Percentiles rank a stretch among this genome's conserved stretches.
phyloP scores from a whole-genome alignment of 139 green algal genomes.

The Chlamydomonas incerta region DNA sequence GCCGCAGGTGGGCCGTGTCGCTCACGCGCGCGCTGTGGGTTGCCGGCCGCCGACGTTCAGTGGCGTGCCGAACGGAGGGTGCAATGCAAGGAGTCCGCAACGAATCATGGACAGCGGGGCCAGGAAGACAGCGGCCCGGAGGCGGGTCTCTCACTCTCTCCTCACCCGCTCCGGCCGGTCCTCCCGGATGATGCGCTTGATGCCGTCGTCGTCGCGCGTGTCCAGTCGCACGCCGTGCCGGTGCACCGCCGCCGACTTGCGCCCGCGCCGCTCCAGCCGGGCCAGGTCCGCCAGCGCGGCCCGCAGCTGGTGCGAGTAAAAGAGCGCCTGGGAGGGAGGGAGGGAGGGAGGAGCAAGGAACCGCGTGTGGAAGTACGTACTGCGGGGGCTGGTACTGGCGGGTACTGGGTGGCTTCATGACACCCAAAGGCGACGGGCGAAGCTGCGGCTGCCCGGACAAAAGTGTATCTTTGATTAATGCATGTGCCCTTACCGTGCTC shows the following conservation, averaged over 20 bases:
- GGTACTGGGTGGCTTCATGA: background rate
- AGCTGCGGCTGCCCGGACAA: background rate
- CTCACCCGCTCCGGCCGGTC: constrained; percentile 3
- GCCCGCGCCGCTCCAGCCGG: background rate
- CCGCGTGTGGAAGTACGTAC: too few species aligned
- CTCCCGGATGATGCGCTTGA: constrained; percentile 14
- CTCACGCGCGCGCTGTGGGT: background rate
- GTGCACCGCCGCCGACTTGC: background rate
- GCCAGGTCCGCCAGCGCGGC: constrained; percentile 20
- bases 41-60: too few species aligned
- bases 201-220: background rate
- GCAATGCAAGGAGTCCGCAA: too few species aligned
- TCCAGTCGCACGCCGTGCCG: constrained; percentile 7
- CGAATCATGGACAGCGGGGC: too few species aligned
- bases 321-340: background rate
- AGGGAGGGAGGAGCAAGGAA: background rate
- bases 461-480: background rate
- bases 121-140: too few species aligned
- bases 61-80: too few species aligned
- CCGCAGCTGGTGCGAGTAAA: constrained; percentile 37
- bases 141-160: background rate
- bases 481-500: constrained; percentile 1
- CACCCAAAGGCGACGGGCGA: background rate
- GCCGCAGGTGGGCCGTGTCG: background rate
- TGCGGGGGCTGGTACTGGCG: background rate